phyloP scores from a whole-genome alignment of 441 rosid species.

The Adansonia madagascariensis region DNA sequence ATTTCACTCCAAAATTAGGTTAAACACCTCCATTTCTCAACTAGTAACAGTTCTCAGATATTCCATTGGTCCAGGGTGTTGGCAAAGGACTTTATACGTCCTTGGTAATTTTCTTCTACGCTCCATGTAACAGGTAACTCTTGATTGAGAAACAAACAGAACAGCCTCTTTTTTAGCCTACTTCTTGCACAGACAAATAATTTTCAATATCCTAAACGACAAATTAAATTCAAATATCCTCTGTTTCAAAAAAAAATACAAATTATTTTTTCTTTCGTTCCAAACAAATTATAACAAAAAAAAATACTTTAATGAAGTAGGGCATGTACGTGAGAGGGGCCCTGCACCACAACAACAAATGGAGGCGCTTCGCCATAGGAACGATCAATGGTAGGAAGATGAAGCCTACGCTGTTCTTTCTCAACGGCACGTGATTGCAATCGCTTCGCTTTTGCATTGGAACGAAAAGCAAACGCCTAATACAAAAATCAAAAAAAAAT shows the following conservation, averaged over 20 bases:
- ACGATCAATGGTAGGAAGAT: no score
- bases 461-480: conserved; percentile 68
- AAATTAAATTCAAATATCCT: not conserved
- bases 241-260: not conserved
- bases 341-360: conserved; percentile 57
- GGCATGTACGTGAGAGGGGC: conserved; percentile 74
- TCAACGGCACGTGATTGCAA: conserved; percentile 67
- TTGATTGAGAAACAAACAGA: not conserved
- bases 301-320: not conserved
- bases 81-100: not conserved
- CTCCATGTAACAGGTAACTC: not conserved
- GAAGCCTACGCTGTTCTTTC: conserved; percentile 30
- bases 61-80: not conserved
- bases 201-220: not conserved
- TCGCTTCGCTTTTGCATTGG: conserved; percentile 66
- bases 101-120: not conserved
- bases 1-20: not conserved
- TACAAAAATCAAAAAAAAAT: not conserved
- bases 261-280: not conserved
- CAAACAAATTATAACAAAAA: not conserved
- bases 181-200: not conserved
- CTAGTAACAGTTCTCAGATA: not conserved
- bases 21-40: not conserved
- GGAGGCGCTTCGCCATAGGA: no score
- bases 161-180: not conserved